A percentile compares a stretch with the other conserved stretches of the same genome.
Evolutionary conservation across 306 rosid species (phyloP).

Genomic region (Urtica urens): DNA sequence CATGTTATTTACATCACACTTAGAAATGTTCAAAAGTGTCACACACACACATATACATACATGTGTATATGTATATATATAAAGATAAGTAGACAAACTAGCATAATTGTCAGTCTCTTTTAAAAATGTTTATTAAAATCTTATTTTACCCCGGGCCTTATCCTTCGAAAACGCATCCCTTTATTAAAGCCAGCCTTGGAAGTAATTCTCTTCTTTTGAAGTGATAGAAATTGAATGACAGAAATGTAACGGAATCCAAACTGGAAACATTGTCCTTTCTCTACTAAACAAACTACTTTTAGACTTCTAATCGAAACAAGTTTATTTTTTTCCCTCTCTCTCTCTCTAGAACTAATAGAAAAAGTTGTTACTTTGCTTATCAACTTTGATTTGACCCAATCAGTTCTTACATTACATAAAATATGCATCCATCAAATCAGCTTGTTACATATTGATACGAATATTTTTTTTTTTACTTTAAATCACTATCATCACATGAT

Average conservation of each 20-base stretch:
- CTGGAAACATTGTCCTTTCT: conserved; percentile 8
- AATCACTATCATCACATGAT: neutral
- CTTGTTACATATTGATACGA: neutral
- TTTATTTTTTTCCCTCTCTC: no score
- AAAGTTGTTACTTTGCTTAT: no score
- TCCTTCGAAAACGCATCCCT: neutral
- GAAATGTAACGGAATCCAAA: conserved; percentile 5
- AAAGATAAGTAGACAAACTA: conserved; percentile 31
- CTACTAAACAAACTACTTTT: neutral
- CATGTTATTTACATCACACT: conserved; percentile 18
- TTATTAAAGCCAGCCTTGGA: neutral
- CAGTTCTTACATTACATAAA: no score
- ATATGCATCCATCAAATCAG: neutral
- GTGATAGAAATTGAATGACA: neutral
- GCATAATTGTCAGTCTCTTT: conserved; percentile 44
- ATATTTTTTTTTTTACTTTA: neutral
- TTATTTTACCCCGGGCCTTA: neutral
- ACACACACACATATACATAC: neutral
- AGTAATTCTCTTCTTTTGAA: neutral
- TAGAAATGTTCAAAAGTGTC: neutral
- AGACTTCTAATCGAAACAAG: no score
- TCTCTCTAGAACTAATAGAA: no score
- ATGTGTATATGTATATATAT: neutral
- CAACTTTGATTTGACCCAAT: no score
- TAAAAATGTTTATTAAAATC: neutral